Percentiles rank a stretch among this genome's conserved stretches.
These are phyloP conservation scores for Allium sativum DNA, from an alignment of 106 monocot genomes.

Conservation along the genomic window DNA sequence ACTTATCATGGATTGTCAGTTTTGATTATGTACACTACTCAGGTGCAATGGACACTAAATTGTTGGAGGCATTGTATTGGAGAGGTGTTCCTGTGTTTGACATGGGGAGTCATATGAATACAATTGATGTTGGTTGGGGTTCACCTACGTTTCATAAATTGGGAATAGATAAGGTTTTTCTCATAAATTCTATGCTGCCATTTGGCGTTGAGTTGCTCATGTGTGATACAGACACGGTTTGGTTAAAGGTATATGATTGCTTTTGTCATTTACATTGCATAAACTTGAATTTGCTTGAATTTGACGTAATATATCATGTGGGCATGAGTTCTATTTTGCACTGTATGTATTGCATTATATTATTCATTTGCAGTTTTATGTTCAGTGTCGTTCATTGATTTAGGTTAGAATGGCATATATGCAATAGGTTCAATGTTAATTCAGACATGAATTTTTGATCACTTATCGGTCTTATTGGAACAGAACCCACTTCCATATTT, in stretches of 20 bases:
- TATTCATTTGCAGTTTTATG: too few species aligned
- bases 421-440: not conserved
- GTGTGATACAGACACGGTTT: conserved; percentile 97
- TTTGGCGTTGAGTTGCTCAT: conserved; percentile 81
- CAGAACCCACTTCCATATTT: conserved; percentile 97
- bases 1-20: conserved; percentile 2
- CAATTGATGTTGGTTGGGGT: conserved; percentile 86
- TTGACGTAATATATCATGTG: not conserved
- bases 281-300: too few species aligned
- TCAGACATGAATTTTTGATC: not conserved
- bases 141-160: conserved; percentile 89
- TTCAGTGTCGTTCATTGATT: too few species aligned
- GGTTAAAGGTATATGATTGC: conserved; percentile 62
- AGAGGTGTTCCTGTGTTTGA: conserved; percentile 96
- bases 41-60: conserved; percentile 86
- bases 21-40: not conserved
- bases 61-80: conserved; percentile 80
- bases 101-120: conserved; percentile 82
- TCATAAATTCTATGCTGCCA: conserved; percentile 76
- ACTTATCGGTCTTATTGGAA: conserved; percentile 7
- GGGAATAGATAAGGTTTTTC: conserved; percentile 83
- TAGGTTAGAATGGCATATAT: too few species aligned
- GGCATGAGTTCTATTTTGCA: conserved; percentile 17
- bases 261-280: too few species aligned
- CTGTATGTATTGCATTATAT: not conserved